These are phyloP conservation scores for Pseudisothecium myosuroides DNA, from an alignment of 225 moss, liverwort and hornwort species.

Conservation along the genomic window DNA sequence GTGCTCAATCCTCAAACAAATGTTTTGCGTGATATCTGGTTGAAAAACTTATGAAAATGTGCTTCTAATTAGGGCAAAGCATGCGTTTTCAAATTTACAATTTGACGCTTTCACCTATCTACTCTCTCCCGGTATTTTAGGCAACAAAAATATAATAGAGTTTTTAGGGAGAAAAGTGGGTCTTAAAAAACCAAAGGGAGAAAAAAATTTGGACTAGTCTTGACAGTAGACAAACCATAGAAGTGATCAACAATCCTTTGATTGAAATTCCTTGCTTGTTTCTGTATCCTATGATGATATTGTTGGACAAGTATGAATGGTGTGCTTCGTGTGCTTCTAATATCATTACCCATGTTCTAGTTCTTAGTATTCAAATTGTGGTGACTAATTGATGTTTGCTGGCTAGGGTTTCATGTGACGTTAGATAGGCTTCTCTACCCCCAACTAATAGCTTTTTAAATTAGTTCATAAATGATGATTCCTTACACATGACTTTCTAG, in stretches of 20 bases:
- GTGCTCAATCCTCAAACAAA: neutral
- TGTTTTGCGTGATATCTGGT: neutral
- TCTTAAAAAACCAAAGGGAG: neutral
- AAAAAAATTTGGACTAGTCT: too few relatives aligned
- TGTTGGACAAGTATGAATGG: neutral
- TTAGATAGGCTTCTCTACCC: neutral
- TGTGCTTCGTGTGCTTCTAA: neutral
- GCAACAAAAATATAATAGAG: neutral
- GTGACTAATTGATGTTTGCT: neutral
- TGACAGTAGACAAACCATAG: neutral
- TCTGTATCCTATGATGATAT: neutral
- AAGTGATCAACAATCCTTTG: neutral
- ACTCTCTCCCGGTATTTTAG: too few relatives aligned
- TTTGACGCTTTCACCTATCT: neutral
- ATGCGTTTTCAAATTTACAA: neutral
- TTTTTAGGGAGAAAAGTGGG: neutral
- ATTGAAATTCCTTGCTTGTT: neutral
- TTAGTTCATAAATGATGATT: neutral
- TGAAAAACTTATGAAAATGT: neutral
- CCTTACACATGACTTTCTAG: neutral
- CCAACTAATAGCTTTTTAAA: neutral
- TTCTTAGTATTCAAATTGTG: neutral
- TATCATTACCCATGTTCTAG: neutral
- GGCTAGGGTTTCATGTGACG: neutral
- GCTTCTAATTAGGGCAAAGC: neutral